These are phyloP conservation scores for Bocquillonia castaneifolia DNA, from an alignment of 441 rosid species.

Conservation along the genomic window DNA sequence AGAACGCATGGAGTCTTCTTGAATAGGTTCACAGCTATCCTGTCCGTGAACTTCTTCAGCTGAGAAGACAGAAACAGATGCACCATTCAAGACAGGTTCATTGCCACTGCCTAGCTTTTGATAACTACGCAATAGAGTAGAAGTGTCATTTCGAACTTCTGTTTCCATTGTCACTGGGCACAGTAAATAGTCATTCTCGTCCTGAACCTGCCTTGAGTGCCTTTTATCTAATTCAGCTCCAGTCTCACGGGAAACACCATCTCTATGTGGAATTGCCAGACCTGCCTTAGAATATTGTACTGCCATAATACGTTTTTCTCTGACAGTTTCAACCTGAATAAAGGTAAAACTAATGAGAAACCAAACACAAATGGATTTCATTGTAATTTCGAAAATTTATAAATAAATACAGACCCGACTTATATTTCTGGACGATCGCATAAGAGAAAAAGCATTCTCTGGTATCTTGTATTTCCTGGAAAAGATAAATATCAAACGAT, in stretches of 20 bases:
- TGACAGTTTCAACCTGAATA: constrained; percentile 49
- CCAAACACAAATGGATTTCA: constrained; percentile 10
- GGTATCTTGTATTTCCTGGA: constrained; percentile 67
- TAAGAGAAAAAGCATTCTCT: constrained; percentile 49
- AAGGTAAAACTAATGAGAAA: constrained; percentile 14
- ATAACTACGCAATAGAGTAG: constrained; percentile 26
- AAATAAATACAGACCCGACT: constrained; percentile 48
- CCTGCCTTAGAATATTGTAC: constrained; percentile 59
- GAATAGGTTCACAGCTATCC: constrained; percentile 11
- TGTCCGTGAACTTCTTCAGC: constrained; percentile 24
- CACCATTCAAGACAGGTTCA: constrained; percentile 19
- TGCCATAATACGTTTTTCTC: constrained; percentile 53
- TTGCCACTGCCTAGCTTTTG: constrained; percentile 20
- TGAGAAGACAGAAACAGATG: constrained; percentile 17
- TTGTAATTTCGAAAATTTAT: not conserved
- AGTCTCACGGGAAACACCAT: constrained; percentile 20
- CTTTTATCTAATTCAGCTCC: constrained; percentile 20
- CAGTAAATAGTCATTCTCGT: constrained; percentile 16
- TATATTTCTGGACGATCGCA: constrained; percentile 57
- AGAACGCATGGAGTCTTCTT: constrained; percentile 21
- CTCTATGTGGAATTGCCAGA: constrained; percentile 33
- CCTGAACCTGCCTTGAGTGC: constrained; percentile 6
- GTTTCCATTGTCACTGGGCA: constrained; percentile 26
- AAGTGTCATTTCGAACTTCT: constrained; percentile 16
- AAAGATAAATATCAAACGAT: constrained; percentile 16